Conservation (phyloP, 1,139 yeast genomes). For the Wickerhamomyces sp. region DNA sequence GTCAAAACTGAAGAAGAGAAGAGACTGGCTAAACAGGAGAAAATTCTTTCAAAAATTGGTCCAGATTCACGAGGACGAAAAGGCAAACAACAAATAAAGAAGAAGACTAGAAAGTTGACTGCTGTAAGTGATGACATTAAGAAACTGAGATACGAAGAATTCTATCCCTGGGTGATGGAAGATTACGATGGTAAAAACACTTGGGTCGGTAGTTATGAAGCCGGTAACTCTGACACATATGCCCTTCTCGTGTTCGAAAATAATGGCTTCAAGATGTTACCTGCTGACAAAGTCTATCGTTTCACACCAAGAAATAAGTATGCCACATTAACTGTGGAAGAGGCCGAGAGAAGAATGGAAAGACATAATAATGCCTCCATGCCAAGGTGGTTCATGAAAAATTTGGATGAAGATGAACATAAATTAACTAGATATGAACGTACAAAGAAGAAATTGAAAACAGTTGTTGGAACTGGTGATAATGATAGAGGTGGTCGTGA, state of each 20-base stretch:
- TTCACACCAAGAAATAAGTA: conserved; percentile 92
- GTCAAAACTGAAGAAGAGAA: conserved; percentile 27
- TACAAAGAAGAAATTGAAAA: conserved; percentile 45
- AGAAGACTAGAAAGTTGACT: conserved; percentile 81
- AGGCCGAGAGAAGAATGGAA: conserved; percentile 94
- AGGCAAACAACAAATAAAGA: conserved; percentile 53
- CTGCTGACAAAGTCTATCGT: conserved; percentile 88
- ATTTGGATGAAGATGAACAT: conserved; percentile 61
- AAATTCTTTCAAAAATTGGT: conserved; percentile 57
- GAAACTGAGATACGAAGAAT: conserved; percentile 86
- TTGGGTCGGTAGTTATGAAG: conserved; percentile 95
- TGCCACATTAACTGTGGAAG: conserved; percentile 90
- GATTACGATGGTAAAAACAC: conserved; percentile 93
- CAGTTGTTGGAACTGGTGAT: conserved; percentile 51
- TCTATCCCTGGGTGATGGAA: conserved; percentile 96
- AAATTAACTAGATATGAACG: conserved; percentile 39
- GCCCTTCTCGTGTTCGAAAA: conserved; percentile 82
- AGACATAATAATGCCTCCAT: conserved; percentile 65
- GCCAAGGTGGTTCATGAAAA: conserved; percentile 97
- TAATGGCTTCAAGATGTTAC: conserved; percentile 73
- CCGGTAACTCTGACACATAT: conserved; percentile 83
- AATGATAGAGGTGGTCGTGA: conserved; percentile 43
- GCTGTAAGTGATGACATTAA: conserved; percentile 78
- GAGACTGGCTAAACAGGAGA: conserved; percentile 16
- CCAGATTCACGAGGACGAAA: conserved; percentile 92